Conservation (phyloP, 306 rosid species). For the Quercus bicolor region DNA sequence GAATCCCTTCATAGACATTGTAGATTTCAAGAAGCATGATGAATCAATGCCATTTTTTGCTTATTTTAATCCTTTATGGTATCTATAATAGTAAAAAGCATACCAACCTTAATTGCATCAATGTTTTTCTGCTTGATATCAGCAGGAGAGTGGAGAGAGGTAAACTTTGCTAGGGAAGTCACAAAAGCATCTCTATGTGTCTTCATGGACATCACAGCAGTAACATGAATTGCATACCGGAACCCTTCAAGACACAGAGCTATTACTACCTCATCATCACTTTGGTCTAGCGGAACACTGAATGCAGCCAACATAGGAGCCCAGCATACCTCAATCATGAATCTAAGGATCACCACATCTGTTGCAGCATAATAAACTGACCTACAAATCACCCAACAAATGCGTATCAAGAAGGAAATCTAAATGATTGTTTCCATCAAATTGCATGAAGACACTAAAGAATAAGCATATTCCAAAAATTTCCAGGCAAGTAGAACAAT, state of each 20-base stretch:
- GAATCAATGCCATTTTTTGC: slow-evolving; percentile 2
- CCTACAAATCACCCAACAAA: slow-evolving; percentile 53
- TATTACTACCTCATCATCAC: slow-evolving; percentile 86
- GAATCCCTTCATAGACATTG: not conserved
- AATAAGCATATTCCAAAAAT: not conserved
- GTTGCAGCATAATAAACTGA: slow-evolving; percentile 96
- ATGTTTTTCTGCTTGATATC: slow-evolving; percentile 94
- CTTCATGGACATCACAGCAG: slow-evolving; percentile 96
- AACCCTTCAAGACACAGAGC: slow-evolving; percentile 92
- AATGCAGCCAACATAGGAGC: slow-evolving; percentile 99
- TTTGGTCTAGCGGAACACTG: slow-evolving; percentile 98
- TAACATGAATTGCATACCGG: slow-evolving; percentile 87
- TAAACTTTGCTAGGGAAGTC: slow-evolving; percentile 95
- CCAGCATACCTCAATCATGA: slow-evolving; percentile 99
- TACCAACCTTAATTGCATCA: slow-evolving; percentile 91
- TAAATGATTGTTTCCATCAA: not conserved
- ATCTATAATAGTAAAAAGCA: slow-evolving; percentile 17
- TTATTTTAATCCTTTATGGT: slow-evolving; percentile 1
- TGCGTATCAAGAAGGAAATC: slow-evolving; percentile 8
- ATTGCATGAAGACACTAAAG: not conserved
- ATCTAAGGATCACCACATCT: slow-evolving; percentile 85
- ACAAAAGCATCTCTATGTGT: slow-evolving; percentile 98
- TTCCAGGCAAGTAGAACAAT: not conserved
- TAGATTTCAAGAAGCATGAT: not conserved
- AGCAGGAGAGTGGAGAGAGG: slow-evolving; percentile 94